Conservation (phyloP, 1,284 basidiomycete genomes). For the Sanguinoderma infundibulare region DNA sequence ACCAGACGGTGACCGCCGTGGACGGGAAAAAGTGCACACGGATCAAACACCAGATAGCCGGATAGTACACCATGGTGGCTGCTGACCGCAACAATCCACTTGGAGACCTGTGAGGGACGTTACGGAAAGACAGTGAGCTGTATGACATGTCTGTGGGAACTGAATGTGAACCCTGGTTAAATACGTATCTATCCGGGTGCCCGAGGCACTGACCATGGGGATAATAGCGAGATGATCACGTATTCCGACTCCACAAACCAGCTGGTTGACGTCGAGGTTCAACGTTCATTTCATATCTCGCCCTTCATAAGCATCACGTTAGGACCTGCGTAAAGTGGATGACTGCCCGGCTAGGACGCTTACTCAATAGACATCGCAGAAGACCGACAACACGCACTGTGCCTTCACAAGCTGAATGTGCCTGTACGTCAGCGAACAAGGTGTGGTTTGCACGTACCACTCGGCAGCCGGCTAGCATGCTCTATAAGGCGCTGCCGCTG, state of each 20-base stretch:
- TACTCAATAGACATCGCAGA: not conserved
- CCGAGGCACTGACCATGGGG: too few species aligned
- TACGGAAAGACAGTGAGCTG: too few species aligned
- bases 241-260: too few species aligned
- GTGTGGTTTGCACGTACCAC: not conserved
- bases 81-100: not conserved
- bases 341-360: not conserved
- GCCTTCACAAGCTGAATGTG: not conserved
- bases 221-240: too few species aligned
- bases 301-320: not conserved
- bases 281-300: too few species aligned
- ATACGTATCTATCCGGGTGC: too few species aligned
- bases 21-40: not conserved
- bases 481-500: not conserved
- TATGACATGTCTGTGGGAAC: not conserved
- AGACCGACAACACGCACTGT: not conserved
- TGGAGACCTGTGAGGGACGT: not conserved
- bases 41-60: not conserved
- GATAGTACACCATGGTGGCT: not conserved
- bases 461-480: not conserved
- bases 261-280: not conserved
- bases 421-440: not conserved
- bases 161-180: not conserved
- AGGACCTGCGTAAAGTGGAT: not conserved
- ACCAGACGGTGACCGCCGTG: not conserved